Conservation (phyloP, 2,329 filamentous ascomycete genomes). For the Pseudogymnoascus sp. region DNA sequence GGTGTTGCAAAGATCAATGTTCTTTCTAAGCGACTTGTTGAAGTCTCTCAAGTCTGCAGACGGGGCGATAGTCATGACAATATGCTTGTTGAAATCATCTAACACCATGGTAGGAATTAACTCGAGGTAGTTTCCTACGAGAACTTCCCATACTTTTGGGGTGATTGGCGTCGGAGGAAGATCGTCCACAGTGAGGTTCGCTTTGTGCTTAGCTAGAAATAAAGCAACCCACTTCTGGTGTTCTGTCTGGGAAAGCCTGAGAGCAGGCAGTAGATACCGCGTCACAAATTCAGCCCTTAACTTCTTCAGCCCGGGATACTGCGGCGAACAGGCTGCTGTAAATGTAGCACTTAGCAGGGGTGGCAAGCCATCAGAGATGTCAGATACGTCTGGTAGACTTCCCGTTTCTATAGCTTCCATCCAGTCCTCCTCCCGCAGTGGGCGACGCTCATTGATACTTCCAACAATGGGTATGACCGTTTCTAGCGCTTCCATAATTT, state of each 20-base stretch:
- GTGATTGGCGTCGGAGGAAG: constrained; percentile 16
- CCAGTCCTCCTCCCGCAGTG: constrained; percentile 32
- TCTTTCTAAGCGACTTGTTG: constrained; percentile 15
- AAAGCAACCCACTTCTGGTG: constrained; percentile 15
- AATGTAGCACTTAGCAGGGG: constrained; percentile 16
- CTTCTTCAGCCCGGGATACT: constrained; percentile 13
- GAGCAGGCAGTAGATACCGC: constrained; percentile 13
- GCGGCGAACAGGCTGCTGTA: background rate
- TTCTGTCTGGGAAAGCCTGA: constrained; percentile 12
- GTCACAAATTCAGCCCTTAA: constrained; percentile 14
- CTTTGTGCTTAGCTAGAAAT: constrained; percentile 15
- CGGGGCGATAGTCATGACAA: constrained; percentile 16
- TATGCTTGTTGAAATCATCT: constrained; percentile 16
- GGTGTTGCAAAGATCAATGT: constrained; percentile 15
- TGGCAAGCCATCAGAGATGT: constrained; percentile 15
- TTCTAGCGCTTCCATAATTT: constrained; percentile 27
- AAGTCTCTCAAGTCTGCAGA: constrained; percentile 14
- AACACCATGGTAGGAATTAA: constrained; percentile 14
- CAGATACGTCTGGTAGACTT: constrained; percentile 23
- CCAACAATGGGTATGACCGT: constrained; percentile 30
- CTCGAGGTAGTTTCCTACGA: constrained; percentile 12
- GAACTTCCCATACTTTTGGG: constrained; percentile 13
- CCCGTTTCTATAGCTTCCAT: constrained; percentile 20
- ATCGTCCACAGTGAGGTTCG: constrained; percentile 13
- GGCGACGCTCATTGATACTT: constrained; percentile 32